Base-by-base conservation (phyloP, 345 rosid species). In the Bruguiera gymnorhiza region DNA sequence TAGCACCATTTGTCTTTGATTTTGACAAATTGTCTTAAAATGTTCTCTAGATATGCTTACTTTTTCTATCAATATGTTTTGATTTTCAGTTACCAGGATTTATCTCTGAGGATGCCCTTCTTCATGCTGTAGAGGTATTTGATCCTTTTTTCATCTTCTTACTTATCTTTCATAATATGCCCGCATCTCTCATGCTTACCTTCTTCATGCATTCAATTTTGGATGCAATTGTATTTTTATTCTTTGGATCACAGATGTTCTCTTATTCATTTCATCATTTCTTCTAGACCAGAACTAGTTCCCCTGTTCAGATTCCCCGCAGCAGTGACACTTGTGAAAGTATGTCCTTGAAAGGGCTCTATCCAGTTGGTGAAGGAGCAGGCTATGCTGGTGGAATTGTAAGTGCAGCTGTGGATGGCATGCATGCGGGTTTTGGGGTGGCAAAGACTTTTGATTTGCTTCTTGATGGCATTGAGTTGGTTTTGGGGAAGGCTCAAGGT, bases 351-450 rank as follows among this genome's bases (percentile, higher is more conserved):
- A 85, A 84, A 80, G 96, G 97, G 71, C 88, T 95, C 21, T 95
- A 95, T 72, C 97, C 96, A 37, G 78, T 88, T 32, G 99, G 99
- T 36, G 99, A 95, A 88, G 99, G 99, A 77, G 99, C 97, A 70
- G 99, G 99, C 32, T 95, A 95, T 71, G 97, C 99, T 29, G 97
- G 99, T 68, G 97, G 99, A 31, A 95, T 95, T 70, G 96, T 95
- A 31, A 95, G 97, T 81, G 97, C 99, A 18, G 99, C 97, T 63
- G 97, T 87, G 37, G 99, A 95, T 75, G 99, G 99, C 73, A 88
- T 91, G 96, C 83, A 84, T 65, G 85, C 88, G 0, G 99, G 96
- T 76, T 85, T 95, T 62, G 88, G 89, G 0, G 97, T 87, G 66
- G 99, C 99, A 6, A 89, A 91, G 74, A 69, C 77, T 50, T 83